phyloP scores from a whole-genome alignment of 257 asterid genomes.

The Solanum habrochaites region DNA sequence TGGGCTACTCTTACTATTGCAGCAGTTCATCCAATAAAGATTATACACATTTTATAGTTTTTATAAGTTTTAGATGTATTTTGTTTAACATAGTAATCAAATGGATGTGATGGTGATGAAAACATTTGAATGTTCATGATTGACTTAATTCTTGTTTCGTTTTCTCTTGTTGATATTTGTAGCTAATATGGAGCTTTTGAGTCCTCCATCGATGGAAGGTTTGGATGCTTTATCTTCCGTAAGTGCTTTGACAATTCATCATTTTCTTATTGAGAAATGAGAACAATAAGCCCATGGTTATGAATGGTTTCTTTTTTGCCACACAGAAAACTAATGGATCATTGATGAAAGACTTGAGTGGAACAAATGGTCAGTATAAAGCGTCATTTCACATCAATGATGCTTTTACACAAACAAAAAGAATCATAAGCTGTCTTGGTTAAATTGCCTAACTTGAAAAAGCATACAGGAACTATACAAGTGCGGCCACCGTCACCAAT shows the following conservation, averaged over 20 bases:
- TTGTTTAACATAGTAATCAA: neutral
- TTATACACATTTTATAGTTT: neutral
- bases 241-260: slow-evolving; percentile 16
- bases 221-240: slow-evolving; percentile 50
- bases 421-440: neutral
- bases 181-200: slow-evolving; percentile 38
- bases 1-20: neutral
- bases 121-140: neutral
- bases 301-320: slow-evolving; percentile 1
- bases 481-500: slow-evolving; percentile 19
- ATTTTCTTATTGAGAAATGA: neutral
- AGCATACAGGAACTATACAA: slow-evolving; percentile 35
- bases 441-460: neutral
- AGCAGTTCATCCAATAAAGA: neutral
- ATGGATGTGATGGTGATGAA: neutral
- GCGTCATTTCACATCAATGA: neutral
- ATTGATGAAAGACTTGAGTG: slow-evolving; percentile 1
- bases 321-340: neutral
- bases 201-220: slow-evolving; percentile 76
- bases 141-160: neutral
- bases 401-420: neutral
- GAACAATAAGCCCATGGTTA: neutral
- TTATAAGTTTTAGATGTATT: neutral
- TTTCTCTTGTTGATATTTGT: slow-evolving; percentile 3
- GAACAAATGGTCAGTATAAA: slow-evolving; percentile 4